Evolutionary conservation across 2,329 filamentous ascomycete genomes (phyloP), one percentile per base, ranked within the genome.

Genomic region (Xylariales sp.): DNA sequence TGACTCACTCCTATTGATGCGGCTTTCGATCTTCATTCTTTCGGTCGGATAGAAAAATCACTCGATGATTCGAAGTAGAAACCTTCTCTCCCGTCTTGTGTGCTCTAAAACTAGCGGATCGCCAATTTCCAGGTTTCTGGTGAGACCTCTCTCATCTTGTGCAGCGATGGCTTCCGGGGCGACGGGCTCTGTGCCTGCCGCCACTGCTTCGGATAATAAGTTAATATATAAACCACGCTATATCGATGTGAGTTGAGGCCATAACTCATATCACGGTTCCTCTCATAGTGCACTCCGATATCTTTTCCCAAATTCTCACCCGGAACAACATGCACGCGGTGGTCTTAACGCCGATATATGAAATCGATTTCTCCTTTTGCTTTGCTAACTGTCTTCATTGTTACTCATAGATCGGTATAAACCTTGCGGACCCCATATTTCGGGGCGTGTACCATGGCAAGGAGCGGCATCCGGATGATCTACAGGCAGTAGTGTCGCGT

Each of bases 391-490:
- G 6, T 55, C n/a, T 48, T 52, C 1, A 58, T n/a, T 45, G 5
- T 23, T 36, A 30, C 46, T 59, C 39, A 50, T 78, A 91, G 89
- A 91, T 99, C 76, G 96, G 95, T 65, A 97, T 99, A 84, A 99
- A 99, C 80, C 87, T 99, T 63, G 92, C 94, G 61, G 96, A 99
- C 77, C 92, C 93, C 60, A 93, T 97, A 67, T 99, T 95, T 80
- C 87, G 89, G 54, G 96, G 96, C 58, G 81, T 87, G 49, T 97
- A 98, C 77, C 91, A 97, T 77, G 93, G 93, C 75, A 94, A 90
- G 69, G 86, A 92, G 72, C 82, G 84, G 32, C 93, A 97, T 74
- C 87, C 90, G 10, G 85, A 92, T 74, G 93, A 97, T 77, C 86
- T 95, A 16, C 79, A 85, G 34, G 90, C 89, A 71, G 92, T 99